Conservation (phyloP, 2,329 filamentous ascomycete species). For the Fusarium irregulare region DNA sequence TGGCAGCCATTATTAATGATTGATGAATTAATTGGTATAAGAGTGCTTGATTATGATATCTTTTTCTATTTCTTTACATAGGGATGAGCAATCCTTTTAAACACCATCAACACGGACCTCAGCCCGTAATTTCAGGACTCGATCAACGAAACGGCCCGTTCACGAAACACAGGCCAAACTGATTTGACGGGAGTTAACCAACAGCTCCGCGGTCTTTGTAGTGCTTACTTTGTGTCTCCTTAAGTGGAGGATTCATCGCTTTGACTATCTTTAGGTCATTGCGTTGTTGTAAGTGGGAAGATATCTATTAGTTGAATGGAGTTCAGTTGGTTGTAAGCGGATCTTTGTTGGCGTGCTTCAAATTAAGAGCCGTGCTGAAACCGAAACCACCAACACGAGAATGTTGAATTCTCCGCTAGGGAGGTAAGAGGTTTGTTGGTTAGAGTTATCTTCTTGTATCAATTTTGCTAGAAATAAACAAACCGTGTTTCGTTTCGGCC, state of each 20-base stretch:
- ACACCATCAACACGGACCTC: constrained; percentile 1
- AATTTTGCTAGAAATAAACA: background rate
- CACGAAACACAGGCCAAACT: constrained; percentile 2
- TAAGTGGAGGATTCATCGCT: background rate
- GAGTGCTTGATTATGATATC: background rate
- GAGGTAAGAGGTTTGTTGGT: background rate
- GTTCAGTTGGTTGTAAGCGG: background rate
- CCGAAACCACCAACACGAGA: constrained; percentile 11
- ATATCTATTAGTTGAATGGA: background rate
- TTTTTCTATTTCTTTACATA: background rate
- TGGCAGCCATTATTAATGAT: constrained; percentile 44
- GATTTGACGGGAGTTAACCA: background rate
- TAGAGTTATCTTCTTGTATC: background rate
- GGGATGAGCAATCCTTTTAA: constrained; percentile 28
- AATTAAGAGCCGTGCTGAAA: constrained; percentile 13
- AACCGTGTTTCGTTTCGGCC: background rate
- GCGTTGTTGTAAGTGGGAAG: background rate
- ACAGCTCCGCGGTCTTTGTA: background rate
- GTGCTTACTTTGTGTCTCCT: background rate
- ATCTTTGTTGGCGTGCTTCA: background rate
- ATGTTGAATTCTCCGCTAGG: background rate
- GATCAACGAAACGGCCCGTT: constrained; percentile 17
- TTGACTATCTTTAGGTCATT: background rate
- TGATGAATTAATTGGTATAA: constrained; percentile 1
- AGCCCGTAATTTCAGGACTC: background rate